These are phyloP conservation scores for Aspergillus puulaauensis DNA, from an alignment of 2,329 filamentous ascomycete species.

Conservation along the genomic window DNA sequence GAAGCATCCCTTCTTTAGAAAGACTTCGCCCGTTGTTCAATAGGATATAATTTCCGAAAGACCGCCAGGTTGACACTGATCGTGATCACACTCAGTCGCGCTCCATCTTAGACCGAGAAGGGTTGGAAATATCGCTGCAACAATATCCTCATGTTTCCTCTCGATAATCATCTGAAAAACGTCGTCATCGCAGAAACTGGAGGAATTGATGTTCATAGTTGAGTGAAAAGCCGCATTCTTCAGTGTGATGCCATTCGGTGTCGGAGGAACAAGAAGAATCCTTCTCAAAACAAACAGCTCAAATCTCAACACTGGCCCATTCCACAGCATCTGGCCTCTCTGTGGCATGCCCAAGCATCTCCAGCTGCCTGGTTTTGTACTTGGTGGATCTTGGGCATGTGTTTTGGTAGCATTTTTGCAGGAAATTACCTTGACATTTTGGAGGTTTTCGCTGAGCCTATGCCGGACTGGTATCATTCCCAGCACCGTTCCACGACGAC, in stretches of 20 bases:
- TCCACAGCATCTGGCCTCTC: slow-evolving; percentile 15
- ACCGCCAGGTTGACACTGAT: neutral
- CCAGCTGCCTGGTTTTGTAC: slow-evolving; percentile 1
- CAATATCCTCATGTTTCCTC: neutral
- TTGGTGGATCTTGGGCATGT: slow-evolving; percentile 5
- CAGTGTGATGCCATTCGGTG: slow-evolving; percentile 7
- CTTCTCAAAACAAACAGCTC: slow-evolving; percentile 20
- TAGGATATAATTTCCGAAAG: neutral
- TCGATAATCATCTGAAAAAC: neutral
- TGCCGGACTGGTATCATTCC: slow-evolving; percentile 7
- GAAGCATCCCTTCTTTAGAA: neutral
- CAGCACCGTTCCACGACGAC: neutral
- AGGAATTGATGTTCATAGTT: slow-evolving; percentile 6
- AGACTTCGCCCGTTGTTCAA: neutral
- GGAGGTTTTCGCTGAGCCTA: slow-evolving; percentile 10
- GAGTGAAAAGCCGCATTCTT: slow-evolving; percentile 17
- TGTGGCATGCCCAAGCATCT: slow-evolving; percentile 14
- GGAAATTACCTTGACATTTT: slow-evolving; percentile 9
- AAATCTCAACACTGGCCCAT: slow-evolving; percentile 13
- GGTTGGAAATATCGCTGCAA: neutral
- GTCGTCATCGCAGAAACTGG: neutral
- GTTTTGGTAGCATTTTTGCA: slow-evolving; percentile 15
- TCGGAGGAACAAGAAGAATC: slow-evolving; percentile 19
- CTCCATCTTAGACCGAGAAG: neutral
- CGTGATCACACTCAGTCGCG: neutral